Conservation (phyloP, 805 yeast species). For the Saturnispora serradocipensis region DNA sequence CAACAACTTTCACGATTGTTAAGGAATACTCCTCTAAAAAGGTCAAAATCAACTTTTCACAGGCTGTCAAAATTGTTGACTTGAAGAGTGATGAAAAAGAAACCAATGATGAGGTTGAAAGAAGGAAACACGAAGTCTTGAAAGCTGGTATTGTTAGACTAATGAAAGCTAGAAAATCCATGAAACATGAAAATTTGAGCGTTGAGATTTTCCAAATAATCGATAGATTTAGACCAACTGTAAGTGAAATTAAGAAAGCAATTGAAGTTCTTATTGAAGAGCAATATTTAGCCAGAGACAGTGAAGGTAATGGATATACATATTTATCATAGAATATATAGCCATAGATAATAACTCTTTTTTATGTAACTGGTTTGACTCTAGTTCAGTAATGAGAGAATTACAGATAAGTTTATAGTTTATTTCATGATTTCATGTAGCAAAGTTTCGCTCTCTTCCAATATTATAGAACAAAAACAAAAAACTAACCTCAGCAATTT, state of each 20-base stretch:
- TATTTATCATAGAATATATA: conserved; percentile 52
- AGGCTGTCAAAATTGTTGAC: conserved; percentile 36
- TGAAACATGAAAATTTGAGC: conserved; percentile 71
- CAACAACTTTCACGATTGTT: conserved; percentile 60
- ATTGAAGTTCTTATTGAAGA: conserved; percentile 79
- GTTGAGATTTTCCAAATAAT: conserved; percentile 86
- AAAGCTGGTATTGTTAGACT: conserved; percentile 93
- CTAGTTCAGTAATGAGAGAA: background rate
- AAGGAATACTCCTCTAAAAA: conserved; percentile 79
- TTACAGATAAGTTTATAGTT: too few species aligned
- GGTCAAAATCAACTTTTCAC: conserved; percentile 64
- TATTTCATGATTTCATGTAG: too few species aligned
- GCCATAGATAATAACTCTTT: too few species aligned
- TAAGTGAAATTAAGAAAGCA: conserved; percentile 78
- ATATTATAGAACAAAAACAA: too few species aligned
- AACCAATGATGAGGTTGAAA: conserved; percentile 58
- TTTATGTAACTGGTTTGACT: background rate
- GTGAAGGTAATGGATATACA: conserved; percentile 59
- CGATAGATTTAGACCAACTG: conserved; percentile 73
- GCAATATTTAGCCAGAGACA: conserved; percentile 74
- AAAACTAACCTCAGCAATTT: too few species aligned
- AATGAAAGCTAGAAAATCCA: conserved; percentile 84
- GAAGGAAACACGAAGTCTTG: conserved; percentile 59
- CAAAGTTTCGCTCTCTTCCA: too few species aligned
- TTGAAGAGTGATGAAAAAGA: conserved; percentile 68